These are phyloP conservation scores for Aspergillus sp. DNA, from an alignment of 2,329 filamentous ascomycete species.

Conservation along the genomic window DNA sequence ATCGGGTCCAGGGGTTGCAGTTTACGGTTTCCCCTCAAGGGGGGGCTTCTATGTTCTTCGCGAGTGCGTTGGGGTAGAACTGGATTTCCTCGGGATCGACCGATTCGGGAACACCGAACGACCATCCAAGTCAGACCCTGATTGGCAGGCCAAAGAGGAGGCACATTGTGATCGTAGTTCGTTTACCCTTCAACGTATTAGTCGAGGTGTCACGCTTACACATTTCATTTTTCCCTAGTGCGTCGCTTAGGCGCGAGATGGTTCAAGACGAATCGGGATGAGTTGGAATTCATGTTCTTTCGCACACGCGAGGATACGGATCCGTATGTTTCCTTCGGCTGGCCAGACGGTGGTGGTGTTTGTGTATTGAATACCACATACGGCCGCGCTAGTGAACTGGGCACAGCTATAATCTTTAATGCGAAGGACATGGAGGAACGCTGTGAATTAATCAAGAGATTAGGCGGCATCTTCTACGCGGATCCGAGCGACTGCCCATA, in stretches of 20 bases:
- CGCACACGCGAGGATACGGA: background rate
- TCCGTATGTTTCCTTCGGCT: slow-evolving; percentile 9
- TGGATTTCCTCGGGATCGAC: slow-evolving; percentile 15
- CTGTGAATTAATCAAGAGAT: slow-evolving; percentile 12
- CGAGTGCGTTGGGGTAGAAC: slow-evolving; percentile 9
- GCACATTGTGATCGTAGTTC: slow-evolving; percentile 16
- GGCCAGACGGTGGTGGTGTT: slow-evolving; percentile 14
- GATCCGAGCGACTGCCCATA: slow-evolving; percentile 17
- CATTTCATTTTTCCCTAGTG: slow-evolving; percentile 6
- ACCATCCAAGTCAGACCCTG: slow-evolving; percentile 1
- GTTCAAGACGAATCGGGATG: background rate
- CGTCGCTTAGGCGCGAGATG: slow-evolving; percentile 15
- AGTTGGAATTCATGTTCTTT: background rate
- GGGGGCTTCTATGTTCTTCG: slow-evolving; percentile 13
- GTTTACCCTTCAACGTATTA: background rate
- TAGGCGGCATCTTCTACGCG: slow-evolving; percentile 15
- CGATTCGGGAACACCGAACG: slow-evolving; percentile 5
- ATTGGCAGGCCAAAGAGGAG: slow-evolving; percentile 14
- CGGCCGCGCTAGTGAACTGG: background rate
- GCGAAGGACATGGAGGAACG: slow-evolving; percentile 16
- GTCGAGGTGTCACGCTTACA: background rate
- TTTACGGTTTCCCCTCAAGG: slow-evolving; percentile 12
- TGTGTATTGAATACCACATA: slow-evolving; percentile 14
- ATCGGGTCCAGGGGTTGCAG: slow-evolving; percentile 1
- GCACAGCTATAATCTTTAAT: slow-evolving; percentile 5